phyloP scores from a whole-genome alignment of 441 rosid species.

The Rhodomyrtus psidioides region DNA sequence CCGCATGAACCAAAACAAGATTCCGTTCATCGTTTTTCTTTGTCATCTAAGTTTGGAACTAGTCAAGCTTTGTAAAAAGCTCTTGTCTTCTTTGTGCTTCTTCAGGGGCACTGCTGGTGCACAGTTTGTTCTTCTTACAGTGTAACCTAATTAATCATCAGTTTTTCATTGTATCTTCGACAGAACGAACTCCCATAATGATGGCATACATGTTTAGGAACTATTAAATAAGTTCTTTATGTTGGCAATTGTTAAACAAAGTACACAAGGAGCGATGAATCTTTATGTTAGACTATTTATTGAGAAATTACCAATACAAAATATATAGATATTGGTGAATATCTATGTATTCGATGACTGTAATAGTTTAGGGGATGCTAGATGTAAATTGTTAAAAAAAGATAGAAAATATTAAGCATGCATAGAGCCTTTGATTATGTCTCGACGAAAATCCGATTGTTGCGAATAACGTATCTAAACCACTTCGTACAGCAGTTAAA shows the following conservation, averaged over 20 bases:
- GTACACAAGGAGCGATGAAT: background rate
- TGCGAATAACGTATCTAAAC: too few species aligned
- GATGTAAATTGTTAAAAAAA: background rate
- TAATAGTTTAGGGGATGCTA: background rate
- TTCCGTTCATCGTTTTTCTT: background rate
- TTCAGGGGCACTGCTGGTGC: rapidly evolving
- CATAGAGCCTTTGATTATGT: too few species aligned
- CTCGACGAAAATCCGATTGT: too few species aligned
- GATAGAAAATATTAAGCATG: background rate
- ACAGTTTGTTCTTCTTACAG: background rate
- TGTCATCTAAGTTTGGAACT: background rate
- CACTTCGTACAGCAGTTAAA: background rate
- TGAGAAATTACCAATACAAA: background rate
- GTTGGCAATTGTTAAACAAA: background rate
- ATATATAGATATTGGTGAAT: background rate
- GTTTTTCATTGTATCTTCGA: too few species aligned
- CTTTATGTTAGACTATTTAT: background rate
- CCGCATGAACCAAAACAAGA: rapidly evolving
- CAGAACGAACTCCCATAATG: background rate
- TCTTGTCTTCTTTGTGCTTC: background rate
- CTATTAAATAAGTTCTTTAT: background rate
- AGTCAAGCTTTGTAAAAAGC: background rate
- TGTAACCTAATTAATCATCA: background rate
- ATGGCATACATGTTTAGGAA: background rate
- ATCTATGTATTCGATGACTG: background rate